A percentile compares a stretch with the other conserved stretches of the same genome.
phyloP scores from a whole-genome alignment of 2,329 filamentous ascomycete genomes.

The Cryoendolithus antarcticus region DNA sequence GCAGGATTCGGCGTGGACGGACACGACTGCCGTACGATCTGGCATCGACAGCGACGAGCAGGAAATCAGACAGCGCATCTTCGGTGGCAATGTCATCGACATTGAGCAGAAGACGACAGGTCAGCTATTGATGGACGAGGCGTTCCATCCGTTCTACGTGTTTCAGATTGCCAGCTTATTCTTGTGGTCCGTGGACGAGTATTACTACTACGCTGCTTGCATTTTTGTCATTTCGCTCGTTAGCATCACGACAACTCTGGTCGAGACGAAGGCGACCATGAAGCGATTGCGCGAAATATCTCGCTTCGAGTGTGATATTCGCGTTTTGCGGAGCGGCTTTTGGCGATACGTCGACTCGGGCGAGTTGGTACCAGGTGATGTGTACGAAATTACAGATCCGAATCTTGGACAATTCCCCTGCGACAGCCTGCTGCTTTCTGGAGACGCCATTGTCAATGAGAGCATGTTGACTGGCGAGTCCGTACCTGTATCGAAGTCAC shows the following conservation, averaged over 20 bases:
- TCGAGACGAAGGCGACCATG: constrained; percentile 93
- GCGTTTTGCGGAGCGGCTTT: constrained; percentile 87
- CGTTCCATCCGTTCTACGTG: constrained; percentile 94
- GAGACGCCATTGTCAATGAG: constrained; percentile 97
- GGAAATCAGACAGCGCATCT: constrained; percentile 68
- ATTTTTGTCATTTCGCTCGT: constrained; percentile 92
- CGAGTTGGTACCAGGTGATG: constrained; percentile 86
- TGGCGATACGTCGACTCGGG: constrained; percentile 81
- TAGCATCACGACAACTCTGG: constrained; percentile 76
- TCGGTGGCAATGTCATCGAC: constrained; percentile 81
- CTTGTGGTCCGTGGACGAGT: constrained; percentile 89
- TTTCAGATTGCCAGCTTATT: constrained; percentile 92
- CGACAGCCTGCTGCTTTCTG: constrained; percentile 80
- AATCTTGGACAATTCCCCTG: constrained; percentile 78
- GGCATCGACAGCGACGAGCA: constrained; percentile 87
- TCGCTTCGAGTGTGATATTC: constrained; percentile 85
- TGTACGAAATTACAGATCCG: constrained; percentile 94
- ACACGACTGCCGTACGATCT: constrained; percentile 58
- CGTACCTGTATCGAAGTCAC: constrained; percentile 86
- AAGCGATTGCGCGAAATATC: constrained; percentile 80
- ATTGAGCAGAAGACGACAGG: constrained; percentile 79
- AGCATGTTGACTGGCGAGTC: constrained; percentile 98
- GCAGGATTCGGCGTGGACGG: constrained; percentile 86
- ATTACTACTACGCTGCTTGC: constrained; percentile 93
- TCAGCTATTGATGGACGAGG: constrained; percentile 83